Evolutionary conservation across 768 basidiomycete genomes (phyloP), one percentile per base, ranked within the genome.

Genomic region (Mycena belliarum): DNA sequence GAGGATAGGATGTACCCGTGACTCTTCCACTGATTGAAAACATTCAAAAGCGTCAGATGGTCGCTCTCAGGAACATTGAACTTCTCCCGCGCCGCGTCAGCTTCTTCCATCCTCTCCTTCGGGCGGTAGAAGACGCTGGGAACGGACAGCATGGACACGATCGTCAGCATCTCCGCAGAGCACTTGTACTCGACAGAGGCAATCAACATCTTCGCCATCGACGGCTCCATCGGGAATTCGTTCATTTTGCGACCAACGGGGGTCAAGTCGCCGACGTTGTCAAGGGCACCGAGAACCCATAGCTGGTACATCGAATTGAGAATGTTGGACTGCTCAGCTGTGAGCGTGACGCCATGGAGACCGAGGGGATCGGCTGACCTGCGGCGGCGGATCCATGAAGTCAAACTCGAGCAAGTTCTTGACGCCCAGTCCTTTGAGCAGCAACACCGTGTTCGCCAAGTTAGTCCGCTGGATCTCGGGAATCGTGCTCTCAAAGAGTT

Each of bases 301-400:
- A 99, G 86, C 70, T 98, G 97, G 71, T 98, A 99, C 95, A 98
- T 98, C 7, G 96, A 98, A 70, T 98, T 98, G 42, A 99, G 79
- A 65, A 98, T 99, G 69, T 98, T 98, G 51, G 93, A 92, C 88
- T 95, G 62, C 15, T 9, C 21, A 21, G 2, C 40, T 0, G 29
- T 60, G 18, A 67, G 40, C 55, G 16, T 21, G 26, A 20, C 48
- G 21, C 20, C 40, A 7, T 21, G 2, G 1, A 29, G 21, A 8
- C 20, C 37, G 28, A 16, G 29, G 29, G 40, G 12, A 25, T 46
- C 28, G 46, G 20, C 45, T 63, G 72, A 88, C 92, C 82, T 96
- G 95, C n/a, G 97, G 97, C 21, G 97, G 97, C n/a, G 97, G 97
- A 70, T 99, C 97, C 97, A 99, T 98, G 70, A 99, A 99, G 73